Conservation (phyloP, 2,329 filamentous ascomycete genomes). For the Lojkania enalia region DNA sequence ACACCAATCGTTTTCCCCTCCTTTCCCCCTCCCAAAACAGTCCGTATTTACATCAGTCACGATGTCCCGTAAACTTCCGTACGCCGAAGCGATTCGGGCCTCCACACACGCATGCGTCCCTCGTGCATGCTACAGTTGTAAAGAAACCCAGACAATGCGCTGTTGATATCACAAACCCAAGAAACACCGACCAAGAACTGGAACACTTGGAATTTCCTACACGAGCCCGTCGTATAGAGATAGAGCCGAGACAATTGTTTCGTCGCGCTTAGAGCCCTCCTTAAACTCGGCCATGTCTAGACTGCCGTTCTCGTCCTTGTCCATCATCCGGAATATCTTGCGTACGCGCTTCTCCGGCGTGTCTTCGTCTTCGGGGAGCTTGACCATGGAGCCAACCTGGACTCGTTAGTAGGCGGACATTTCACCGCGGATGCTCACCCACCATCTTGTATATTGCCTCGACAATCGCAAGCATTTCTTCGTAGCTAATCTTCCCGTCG, state of each 20-base stretch:
- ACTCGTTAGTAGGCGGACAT: constrained; percentile 19
- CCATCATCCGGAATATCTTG: constrained; percentile 99
- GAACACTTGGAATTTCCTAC: constrained; percentile 48
- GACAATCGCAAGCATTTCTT: constrained; percentile 98
- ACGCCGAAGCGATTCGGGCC: constrained; percentile 38
- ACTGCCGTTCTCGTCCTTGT: constrained; percentile 98
- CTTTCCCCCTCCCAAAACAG: constrained; percentile 4
- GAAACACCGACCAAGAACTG: constrained; percentile 34
- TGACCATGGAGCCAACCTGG: constrained; percentile 98
- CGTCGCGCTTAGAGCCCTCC: constrained; percentile 97
- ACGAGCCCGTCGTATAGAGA: constrained; percentile 96
- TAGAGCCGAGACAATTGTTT: constrained; percentile 96
- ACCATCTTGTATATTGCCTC: constrained; percentile 99
- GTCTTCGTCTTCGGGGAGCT: constrained; percentile 96
- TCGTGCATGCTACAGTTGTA: constrained; percentile 36
- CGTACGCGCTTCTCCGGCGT: constrained; percentile 96
- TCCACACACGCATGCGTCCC: constrained; percentile 26
- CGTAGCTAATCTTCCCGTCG: constrained; percentile 97
- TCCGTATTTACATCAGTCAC: constrained; percentile 39
- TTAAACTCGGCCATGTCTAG: constrained; percentile 98
- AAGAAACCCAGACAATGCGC: constrained; percentile 40
- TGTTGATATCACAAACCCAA: constrained; percentile 45
- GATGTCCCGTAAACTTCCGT: constrained; percentile 34
- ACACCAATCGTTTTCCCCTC: background rate
- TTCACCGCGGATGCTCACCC: constrained; percentile 8